A percentile compares a stretch with the other conserved stretches of the same genome.
Evolutionary conservation across 2,329 filamentous ascomycete genomes (phyloP).

Genomic region (Paecilomyces formosus): DNA sequence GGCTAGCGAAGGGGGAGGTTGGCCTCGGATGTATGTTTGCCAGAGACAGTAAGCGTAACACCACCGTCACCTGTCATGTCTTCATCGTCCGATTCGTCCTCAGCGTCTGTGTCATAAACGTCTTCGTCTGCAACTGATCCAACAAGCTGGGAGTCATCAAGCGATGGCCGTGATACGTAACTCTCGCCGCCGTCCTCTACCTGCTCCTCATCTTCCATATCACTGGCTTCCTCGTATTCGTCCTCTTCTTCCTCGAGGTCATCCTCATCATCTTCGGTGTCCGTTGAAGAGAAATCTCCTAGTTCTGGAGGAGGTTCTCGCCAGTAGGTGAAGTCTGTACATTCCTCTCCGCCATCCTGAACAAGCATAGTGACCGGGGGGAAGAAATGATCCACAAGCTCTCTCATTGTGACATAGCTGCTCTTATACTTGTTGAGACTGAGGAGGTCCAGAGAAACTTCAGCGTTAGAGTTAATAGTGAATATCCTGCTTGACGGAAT

Average conservation of each 20-base stretch:
- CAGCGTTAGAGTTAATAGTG: conserved; percentile 96
- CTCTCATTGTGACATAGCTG: conserved; percentile 93
- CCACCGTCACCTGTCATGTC: conserved; percentile 16
- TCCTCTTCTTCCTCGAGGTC: conserved; percentile 47
- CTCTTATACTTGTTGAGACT: conserved; percentile 92
- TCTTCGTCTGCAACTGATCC: conserved; percentile 15
- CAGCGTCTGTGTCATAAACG: conserved; percentile 27
- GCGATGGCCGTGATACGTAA: conserved; percentile 28
- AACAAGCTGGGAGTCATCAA: conserved; percentile 39
- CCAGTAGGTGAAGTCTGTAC: conserved; percentile 97
- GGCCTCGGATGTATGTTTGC: neutral
- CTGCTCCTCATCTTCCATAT: conserved; percentile 43
- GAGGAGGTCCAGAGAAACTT: conserved; percentile 84
- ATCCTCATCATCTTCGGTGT: conserved; percentile 48
- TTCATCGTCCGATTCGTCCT: conserved; percentile 25
- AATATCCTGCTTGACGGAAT: conserved; percentile 93
- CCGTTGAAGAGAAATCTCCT: conserved; percentile 81
- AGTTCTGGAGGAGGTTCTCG: conserved; percentile 74
- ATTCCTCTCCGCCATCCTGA: conserved; percentile 84
- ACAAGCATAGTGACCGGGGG: conserved; percentile 82
- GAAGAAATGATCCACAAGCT: conserved; percentile 97
- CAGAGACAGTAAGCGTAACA: neutral
- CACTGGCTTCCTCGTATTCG: conserved; percentile 42
- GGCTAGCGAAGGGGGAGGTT: neutral
- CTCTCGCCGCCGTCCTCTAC: conserved; percentile 39